Percentiles rank a stretch among this genome's conserved stretches.
phyloP scores from a whole-genome alignment of 768 basidiomycete species.

The Tricholoma furcatifolium region DNA sequence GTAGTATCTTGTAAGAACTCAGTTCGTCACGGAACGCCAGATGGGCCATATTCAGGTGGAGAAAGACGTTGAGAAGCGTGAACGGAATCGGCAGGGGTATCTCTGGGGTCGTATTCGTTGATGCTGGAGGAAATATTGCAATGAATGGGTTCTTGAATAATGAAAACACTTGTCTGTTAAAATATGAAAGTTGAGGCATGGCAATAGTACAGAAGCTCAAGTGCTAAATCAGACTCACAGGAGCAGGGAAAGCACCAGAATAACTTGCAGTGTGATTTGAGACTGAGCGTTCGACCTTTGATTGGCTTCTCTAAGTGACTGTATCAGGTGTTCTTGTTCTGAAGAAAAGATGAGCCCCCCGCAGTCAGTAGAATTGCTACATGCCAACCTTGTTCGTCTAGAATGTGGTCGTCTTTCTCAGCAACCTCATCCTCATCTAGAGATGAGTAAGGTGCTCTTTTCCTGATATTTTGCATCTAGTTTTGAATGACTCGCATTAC shows the following conservation, averaged over 20 bases:
- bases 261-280: conserved; percentile 34
- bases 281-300: conserved; percentile 40
- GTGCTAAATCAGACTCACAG: conserved; percentile 36
- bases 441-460: conserved; percentile 44
- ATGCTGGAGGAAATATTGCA: conserved; percentile 35
- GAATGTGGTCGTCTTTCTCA: conserved; percentile 28
- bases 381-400: conserved; percentile 54
- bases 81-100: conserved; percentile 47
- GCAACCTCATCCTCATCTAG: conserved; percentile 27
- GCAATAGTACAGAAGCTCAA: not conserved
- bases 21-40: conserved; percentile 39
- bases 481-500: not conserved
- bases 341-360: not conserved
- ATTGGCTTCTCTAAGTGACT: conserved; percentile 45
- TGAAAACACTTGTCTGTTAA: conserved; percentile 47
- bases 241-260: conserved; percentile 43
- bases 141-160: conserved; percentile 48
- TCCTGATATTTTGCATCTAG: conserved; percentile 38
- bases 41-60: conserved; percentile 50
- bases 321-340: conserved; percentile 66
- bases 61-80: conserved; percentile 44
- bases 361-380: not conserved
- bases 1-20: conserved; percentile 28
- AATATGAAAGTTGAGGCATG: not conserved
- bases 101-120: conserved; percentile 21